Conservation (phyloP, 805 yeast species). For the Vanderwaltozyma polyspora region DNA sequence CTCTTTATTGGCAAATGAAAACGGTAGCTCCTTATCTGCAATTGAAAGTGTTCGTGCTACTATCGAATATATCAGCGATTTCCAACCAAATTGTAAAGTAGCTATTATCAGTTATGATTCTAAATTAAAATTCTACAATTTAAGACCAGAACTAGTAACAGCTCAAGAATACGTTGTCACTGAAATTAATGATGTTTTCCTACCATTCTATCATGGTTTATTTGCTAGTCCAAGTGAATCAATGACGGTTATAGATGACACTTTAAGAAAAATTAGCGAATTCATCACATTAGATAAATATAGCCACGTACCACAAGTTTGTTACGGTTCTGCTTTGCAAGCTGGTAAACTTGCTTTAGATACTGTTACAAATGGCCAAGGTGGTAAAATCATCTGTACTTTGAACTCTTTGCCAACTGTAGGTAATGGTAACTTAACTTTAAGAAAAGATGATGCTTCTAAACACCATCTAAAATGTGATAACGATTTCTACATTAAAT, state of each 20-base stretch:
- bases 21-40: constrained; percentile 41
- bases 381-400: constrained; percentile 68
- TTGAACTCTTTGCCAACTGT: constrained; percentile 60
- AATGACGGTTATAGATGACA: constrained; percentile 48
- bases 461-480: constrained; percentile 47
- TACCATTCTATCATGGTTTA: constrained; percentile 65
- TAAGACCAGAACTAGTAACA: constrained; percentile 41
- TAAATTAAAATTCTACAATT: constrained; percentile 56
- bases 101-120: constrained; percentile 69
- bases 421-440: constrained; percentile 60
- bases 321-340: constrained; percentile 65
- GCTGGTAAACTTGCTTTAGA: constrained; percentile 52
- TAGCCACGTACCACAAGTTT: constrained; percentile 39
- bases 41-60: constrained; percentile 58
- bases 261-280: constrained; percentile 39
- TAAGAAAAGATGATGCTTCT: constrained; percentile 31
- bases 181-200: constrained; percentile 44
- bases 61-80: constrained; percentile 24
- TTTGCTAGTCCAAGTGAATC: constrained; percentile 69
- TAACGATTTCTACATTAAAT: constrained; percentile 45
- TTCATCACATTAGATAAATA: constrained; percentile 25
- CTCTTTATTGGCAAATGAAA: constrained; percentile 44
- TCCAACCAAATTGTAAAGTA: constrained; percentile 35
- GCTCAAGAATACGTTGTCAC: constrained; percentile 48
- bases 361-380: constrained; percentile 40